Evolutionary conservation across 345 rosid genomes (phyloP).

Genomic region (Hypericum perforatum): DNA sequence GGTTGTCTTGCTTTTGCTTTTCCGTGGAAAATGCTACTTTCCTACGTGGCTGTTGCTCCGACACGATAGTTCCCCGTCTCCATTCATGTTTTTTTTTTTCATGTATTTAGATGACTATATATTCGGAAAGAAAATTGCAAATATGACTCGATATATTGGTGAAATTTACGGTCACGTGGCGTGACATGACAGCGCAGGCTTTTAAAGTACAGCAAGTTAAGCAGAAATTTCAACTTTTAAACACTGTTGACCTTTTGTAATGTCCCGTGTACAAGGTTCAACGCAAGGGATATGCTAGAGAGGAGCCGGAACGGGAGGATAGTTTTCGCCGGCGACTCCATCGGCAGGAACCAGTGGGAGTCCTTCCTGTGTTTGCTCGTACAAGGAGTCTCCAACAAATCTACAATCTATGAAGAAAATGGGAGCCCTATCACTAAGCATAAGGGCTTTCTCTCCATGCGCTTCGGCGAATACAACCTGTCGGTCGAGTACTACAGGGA

Average conservation of each 20-base stretch:
- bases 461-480: constrained; percentile 58
- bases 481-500: constrained; percentile 66
- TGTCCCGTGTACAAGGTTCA: constrained; percentile 36
- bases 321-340: constrained; percentile 82
- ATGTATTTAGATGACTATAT: too few relatives aligned
- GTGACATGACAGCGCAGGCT: background rate
- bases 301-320: constrained; percentile 63
- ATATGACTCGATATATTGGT: too few relatives aligned
- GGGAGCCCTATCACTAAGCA: constrained; percentile 70
- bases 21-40: too few relatives aligned
- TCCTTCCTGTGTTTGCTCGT: constrained; percentile 69
- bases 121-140: too few relatives aligned
- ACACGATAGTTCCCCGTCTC: too few relatives aligned
- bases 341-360: constrained; percentile 94
- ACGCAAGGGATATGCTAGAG: constrained; percentile 59
- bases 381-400: constrained; percentile 41
- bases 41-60: too few relatives aligned
- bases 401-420: constrained; percentile 55
- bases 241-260: background rate
- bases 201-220: background rate
- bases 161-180: too few relatives aligned
- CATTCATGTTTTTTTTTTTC: too few relatives aligned
- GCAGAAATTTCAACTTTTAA: background rate
- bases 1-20: too few relatives aligned
- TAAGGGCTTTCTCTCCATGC: constrained; percentile 77